A percentile compares a stretch with the other conserved stretches of the same genome.
Conservation (phyloP, 2,329 filamentous ascomycete genomes). For the Setomelanomma holmii region DNA sequence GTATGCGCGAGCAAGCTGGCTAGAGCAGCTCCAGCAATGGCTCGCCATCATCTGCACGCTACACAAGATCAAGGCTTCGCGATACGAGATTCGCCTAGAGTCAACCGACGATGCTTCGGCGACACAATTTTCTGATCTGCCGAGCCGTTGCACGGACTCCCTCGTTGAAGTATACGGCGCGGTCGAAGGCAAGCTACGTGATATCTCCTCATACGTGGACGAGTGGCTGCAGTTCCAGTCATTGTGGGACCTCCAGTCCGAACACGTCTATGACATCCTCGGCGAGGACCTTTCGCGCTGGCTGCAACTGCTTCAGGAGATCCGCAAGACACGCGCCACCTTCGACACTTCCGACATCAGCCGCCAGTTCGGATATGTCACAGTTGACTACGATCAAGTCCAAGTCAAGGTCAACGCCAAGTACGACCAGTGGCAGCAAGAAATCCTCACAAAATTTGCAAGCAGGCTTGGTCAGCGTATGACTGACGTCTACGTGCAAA, state of each 20-base stretch:
- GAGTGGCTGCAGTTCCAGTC: slow-evolving; percentile 99
- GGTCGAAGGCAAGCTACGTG: slow-evolving; percentile 81
- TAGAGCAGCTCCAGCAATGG: slow-evolving; percentile 91
- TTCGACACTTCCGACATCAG: slow-evolving; percentile 97
- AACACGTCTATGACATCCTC: slow-evolving; percentile 90
- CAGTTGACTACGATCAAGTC: slow-evolving; percentile 97
- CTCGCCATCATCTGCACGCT: slow-evolving; percentile 90
- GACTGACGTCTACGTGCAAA: slow-evolving; percentile 89
- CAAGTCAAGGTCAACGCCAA: slow-evolving; percentile 99
- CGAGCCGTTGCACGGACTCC: slow-evolving; percentile 79
- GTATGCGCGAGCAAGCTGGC: slow-evolving; percentile 91
- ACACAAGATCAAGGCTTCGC: slow-evolving; percentile 90
- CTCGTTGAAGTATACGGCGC: slow-evolving; percentile 81
- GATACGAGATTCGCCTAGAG: slow-evolving; percentile 86
- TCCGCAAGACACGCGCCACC: slow-evolving; percentile 91
- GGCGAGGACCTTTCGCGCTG: slow-evolving; percentile 91
- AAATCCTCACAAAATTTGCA: slow-evolving; percentile 93
- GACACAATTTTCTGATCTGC: slow-evolving; percentile 79
- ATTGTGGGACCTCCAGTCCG: slow-evolving; percentile 95
- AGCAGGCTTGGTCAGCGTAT: slow-evolving; percentile 86
- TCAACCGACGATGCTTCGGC: slow-evolving; percentile 68
- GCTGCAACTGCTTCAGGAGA: slow-evolving; percentile 96
- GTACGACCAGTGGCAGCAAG: slow-evolving; percentile 99
- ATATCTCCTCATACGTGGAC: slow-evolving; percentile 86
- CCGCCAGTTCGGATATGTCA: slow-evolving; percentile 90